Base-by-base conservation (phyloP, 75 land plant genomes). In the Pinus taeda region DNA sequence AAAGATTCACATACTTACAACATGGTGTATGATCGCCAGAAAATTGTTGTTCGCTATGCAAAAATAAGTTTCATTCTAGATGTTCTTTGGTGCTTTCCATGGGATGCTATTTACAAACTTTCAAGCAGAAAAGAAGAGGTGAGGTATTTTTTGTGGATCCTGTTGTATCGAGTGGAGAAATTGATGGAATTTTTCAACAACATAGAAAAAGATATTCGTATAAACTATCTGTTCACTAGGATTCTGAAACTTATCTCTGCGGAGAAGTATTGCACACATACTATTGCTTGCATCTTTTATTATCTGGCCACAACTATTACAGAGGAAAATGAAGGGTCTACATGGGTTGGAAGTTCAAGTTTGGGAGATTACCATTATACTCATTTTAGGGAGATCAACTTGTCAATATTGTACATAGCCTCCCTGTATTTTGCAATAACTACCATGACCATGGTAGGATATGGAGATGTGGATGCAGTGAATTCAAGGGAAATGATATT, bases 261-360 rank as follows among this genome's bases (percentile, higher is more conserved):
- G 20, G 97, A 94, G 76, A 82, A 92, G 0, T 94, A 94, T 76
- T 94, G 94, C 85, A 94, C 97, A 30, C 97, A 94, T 81, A 94
- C 97, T 60, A 94, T 94, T 21, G 97, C 97, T 22, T 94, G 97
- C 77, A 88, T 92, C 60, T 94, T 94, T 71, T 92, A 94, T 80
- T 92, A 92, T 84, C 78, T 94, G 36, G 97, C 97, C 4, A 94
- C 97, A 59, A 90, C 94, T 24, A 57, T 92, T 18, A 89, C 97
- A 59, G 74, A 70, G 20, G 78, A 83, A 36, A 73, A 83, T 74
- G 94, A 89, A 65, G 86, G 81, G 0, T 88, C 83, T 60, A 92
- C 94, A 30, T 92, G 94, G 94, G 90, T 92, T 42, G 94, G 94
- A 74, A 92, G 94, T 66, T 83, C 88, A 58, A 78, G 79, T 60